Evolutionary conservation across 306 rosid genomes (phyloP).

Genomic region (Ochetophila trinervis): DNA sequence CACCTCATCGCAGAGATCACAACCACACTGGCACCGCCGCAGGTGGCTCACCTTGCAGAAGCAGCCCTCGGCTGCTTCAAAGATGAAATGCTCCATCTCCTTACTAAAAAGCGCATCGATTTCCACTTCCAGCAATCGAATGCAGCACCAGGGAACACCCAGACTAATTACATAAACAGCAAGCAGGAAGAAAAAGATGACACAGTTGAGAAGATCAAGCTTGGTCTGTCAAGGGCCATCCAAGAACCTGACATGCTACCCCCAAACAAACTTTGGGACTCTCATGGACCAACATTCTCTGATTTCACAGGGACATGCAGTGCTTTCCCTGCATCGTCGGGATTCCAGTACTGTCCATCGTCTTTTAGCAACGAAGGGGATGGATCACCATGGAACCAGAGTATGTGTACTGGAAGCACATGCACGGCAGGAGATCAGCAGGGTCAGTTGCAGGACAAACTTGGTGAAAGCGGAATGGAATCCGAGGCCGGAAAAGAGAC

Average conservation of each 20-base stretch:
- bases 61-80: constrained; percentile 90
- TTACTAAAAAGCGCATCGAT: constrained; percentile 56
- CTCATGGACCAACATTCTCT: constrained; percentile 40
- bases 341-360: constrained; percentile 52
- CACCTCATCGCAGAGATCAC: constrained; percentile 89
- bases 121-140: constrained; percentile 67
- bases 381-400: constrained; percentile 79
- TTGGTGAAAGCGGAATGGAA: constrained; percentile 56
- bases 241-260: constrained; percentile 59
- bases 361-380: constrained; percentile 57
- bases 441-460: constrained; percentile 48
- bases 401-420: constrained; percentile 79
- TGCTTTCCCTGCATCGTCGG: constrained; percentile 54
- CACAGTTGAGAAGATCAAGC: constrained; percentile 62
- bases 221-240: constrained; percentile 64
- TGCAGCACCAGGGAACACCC: constrained; percentile 27
- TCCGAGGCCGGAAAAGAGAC: constrained; percentile 57
- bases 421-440: constrained; percentile 73
- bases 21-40: constrained; percentile 76
- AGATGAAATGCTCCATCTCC: constrained; percentile 83
- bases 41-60: constrained; percentile 76
- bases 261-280: constrained; percentile 61
- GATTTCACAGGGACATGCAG: constrained; percentile 50
- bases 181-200: constrained; percentile 52
- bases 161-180: constrained; percentile 38